Conservation (phyloP, 768 basidiomycete genomes). For the Candolleomyces aberdarensis region DNA sequence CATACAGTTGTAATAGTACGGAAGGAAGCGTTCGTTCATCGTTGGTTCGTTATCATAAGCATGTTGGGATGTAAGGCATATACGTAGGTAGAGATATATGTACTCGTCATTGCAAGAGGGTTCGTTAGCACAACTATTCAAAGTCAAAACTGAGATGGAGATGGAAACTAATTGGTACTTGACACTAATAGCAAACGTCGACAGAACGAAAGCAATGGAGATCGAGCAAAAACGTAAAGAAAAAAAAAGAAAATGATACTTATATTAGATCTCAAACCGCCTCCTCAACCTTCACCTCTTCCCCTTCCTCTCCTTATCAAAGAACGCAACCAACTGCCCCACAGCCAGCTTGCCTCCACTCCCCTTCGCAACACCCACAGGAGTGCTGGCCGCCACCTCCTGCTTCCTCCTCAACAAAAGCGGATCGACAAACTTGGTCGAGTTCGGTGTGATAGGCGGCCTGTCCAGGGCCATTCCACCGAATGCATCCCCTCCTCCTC, state of each 20-base stretch:
- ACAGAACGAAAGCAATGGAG: neutral
- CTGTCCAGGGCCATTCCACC: neutral
- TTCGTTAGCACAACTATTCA: constrained; percentile 5
- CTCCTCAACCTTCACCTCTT: neutral
- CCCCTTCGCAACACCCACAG: constrained; percentile 26
- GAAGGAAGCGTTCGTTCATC: no score
- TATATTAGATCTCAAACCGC: neutral
- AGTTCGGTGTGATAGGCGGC: constrained; percentile 15
- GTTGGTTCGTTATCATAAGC: no score
- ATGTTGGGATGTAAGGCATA: no score
- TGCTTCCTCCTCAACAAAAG: constrained; percentile 68
- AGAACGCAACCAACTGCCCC: constrained; percentile 81
- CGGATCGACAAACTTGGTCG: constrained; percentile 72
- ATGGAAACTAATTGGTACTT: neutral
- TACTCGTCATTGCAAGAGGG: neutral
- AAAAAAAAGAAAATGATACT: neutral
- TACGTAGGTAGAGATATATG: no score
- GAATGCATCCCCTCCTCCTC: neutral
- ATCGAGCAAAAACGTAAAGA: neutral
- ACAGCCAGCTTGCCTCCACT: constrained; percentile 64
- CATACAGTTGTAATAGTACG: no score
- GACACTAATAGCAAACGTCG: neutral
- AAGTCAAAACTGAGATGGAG: neutral
- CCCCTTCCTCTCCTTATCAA: constrained; percentile 42
- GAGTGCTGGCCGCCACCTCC: constrained; percentile 43